phyloP scores from a whole-genome alignment of 768 basidiomycete species.

The Leucogyrophana mollusca region DNA sequence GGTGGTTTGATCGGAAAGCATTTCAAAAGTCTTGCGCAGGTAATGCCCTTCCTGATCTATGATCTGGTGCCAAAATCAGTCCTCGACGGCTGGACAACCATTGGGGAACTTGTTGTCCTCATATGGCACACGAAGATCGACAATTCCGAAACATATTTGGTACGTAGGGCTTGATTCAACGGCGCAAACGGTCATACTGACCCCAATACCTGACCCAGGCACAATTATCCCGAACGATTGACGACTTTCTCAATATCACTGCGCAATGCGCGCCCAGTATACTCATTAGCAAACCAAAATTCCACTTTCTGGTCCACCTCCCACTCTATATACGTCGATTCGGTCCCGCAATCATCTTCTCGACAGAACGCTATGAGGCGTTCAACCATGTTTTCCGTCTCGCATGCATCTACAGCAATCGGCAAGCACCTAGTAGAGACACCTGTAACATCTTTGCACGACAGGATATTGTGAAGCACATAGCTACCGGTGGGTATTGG shows the following conservation, averaged over 20 bases:
- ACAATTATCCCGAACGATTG: conserved; percentile 14
- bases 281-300: conserved; percentile 27
- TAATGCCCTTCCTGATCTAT: conserved; percentile 11
- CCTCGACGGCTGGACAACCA: conserved; percentile 27
- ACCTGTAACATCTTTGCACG: conserved; percentile 10
- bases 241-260: conserved; percentile 19
- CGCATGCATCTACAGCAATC: conserved; percentile 25
- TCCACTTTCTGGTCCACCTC: conserved; percentile 30
- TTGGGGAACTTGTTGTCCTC: conserved; percentile 34
- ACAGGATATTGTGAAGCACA: conserved; percentile 14
- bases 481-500: conserved; percentile 13
- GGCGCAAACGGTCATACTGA: neutral
- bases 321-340: conserved; percentile 23
- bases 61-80: conserved; percentile 9
- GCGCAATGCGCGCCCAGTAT: conserved; percentile 23
- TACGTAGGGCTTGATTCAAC: conserved; percentile 9
- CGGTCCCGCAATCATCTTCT: conserved; percentile 27
- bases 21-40: conserved; percentile 17
- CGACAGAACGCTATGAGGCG: conserved; percentile 27
- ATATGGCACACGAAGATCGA: conserved; percentile 43
- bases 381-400: conserved; percentile 26
- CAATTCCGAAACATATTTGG: conserved; percentile 33
- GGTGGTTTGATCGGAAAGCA: conserved; percentile 17
- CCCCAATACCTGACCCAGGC: conserved; percentile 1
- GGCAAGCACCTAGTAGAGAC: conserved; percentile 27